These are phyloP conservation scores for Cyclotella sp. DNA, from an alignment of 108 stramenopile species.

Conservation along the genomic window DNA sequence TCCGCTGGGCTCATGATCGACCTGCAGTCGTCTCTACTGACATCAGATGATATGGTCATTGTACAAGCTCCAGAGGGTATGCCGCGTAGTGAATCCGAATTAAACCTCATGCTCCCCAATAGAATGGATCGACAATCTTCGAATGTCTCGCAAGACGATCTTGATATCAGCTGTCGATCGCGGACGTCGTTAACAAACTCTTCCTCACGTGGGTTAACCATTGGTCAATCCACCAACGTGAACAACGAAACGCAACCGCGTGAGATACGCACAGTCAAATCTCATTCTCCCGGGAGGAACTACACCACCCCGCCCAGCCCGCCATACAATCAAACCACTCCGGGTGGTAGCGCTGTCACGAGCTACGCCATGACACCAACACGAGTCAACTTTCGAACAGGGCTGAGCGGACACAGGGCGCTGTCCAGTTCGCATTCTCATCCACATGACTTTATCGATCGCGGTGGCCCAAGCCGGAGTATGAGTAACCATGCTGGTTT, in stretches of 20 bases:
- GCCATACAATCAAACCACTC: slow-evolving; percentile 35
- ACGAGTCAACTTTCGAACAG: slow-evolving; percentile 76
- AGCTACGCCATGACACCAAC: slow-evolving; percentile 40
- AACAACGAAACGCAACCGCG: slow-evolving; percentile 8
- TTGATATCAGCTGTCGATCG: slow-evolving; percentile 17
- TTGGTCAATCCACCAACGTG: not conserved
- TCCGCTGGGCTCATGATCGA: slow-evolving; percentile 77
- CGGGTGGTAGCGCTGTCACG: slow-evolving; percentile 15
- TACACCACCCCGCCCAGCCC: slow-evolving; percentile 61
- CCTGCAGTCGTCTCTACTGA: slow-evolving; percentile 68
- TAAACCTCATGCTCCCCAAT: not conserved
- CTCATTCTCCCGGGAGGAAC: slow-evolving; percentile 44
- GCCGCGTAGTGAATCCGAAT: slow-evolving; percentile 41
- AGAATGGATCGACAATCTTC: slow-evolving; percentile 25
- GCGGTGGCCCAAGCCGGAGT: slow-evolving; percentile 44
- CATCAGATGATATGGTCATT: slow-evolving; percentile 68
- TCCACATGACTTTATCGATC: slow-evolving; percentile 64
- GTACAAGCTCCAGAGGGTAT: slow-evolving; percentile 43
- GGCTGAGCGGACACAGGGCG: slow-evolving; percentile 76
- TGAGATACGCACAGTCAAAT: slow-evolving; percentile 43
- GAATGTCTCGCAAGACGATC: slow-evolving; percentile 26
- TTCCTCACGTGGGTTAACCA: not conserved
- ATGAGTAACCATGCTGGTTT: slow-evolving; percentile 76
- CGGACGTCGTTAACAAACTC: slow-evolving; percentile 1
- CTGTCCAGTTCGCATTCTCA: slow-evolving; percentile 64